phyloP scores from a whole-genome alignment of 106 monocot genomes.

The Acorus gramineus region DNA sequence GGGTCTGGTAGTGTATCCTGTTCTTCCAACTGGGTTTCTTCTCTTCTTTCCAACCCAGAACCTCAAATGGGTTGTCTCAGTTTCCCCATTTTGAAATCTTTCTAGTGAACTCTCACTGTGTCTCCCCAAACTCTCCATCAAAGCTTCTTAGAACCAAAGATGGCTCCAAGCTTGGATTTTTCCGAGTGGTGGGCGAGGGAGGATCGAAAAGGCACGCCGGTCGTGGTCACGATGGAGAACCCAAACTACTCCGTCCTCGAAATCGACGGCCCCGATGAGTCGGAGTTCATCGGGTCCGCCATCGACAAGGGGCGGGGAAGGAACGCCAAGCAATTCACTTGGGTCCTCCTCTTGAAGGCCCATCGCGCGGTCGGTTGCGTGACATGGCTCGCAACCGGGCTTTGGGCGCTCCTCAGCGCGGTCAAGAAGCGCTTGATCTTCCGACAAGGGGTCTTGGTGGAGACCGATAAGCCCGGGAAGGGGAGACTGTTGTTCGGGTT shows the following conservation, averaged over 20 bases:
- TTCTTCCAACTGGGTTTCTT: background rate
- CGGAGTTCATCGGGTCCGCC: background rate
- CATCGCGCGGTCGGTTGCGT: conserved; percentile 34
- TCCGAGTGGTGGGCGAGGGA: conserved; percentile 32
- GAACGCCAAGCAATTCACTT: conserved; percentile 48
- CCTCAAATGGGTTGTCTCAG: too few relatives aligned
- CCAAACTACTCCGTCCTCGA: conserved; percentile 55
- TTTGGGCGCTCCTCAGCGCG: conserved; percentile 27
- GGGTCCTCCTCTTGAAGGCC: conserved; percentile 36
- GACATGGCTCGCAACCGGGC: conserved; percentile 16
- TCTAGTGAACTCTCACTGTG: too few relatives aligned
- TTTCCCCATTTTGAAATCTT: too few relatives aligned
- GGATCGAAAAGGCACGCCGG: conserved; percentile 35
- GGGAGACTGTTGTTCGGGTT: conserved; percentile 25
- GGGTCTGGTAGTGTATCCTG: background rate
- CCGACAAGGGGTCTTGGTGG: background rate
- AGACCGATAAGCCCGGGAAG: conserved; percentile 17
- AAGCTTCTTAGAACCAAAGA: conserved; percentile 1
- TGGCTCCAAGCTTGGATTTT: conserved; percentile 42
- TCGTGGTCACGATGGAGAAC: conserved; percentile 70
- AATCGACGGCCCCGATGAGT: conserved; percentile 19
- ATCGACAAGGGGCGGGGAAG: conserved; percentile 20
- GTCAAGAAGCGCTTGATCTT: conserved; percentile 23
- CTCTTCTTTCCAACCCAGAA: background rate
- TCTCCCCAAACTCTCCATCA: too few relatives aligned